phyloP scores from a whole-genome alignment of 1,284 basidiomycete species.

The Anthracocystis panici-leucophaei region DNA sequence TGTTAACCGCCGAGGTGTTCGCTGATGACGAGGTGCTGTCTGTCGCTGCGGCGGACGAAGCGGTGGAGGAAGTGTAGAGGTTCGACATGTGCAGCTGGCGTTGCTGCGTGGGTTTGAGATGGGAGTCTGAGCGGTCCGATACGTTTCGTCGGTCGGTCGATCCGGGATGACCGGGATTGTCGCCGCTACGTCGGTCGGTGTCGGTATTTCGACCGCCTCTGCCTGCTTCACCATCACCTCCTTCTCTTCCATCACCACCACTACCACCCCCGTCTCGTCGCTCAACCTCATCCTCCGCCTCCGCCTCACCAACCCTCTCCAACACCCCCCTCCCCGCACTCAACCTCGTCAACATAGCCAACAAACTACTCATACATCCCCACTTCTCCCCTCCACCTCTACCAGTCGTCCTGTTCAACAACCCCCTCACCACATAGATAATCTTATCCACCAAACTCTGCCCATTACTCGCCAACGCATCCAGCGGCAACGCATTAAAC shows the following conservation, averaged over 20 bases:
- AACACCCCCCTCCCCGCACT: constrained; percentile 19
- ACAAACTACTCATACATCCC: constrained; percentile 43
- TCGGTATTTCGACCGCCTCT: background rate
- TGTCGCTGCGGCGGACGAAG: background rate
- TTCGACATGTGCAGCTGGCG: background rate
- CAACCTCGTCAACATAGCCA: constrained; percentile 38
- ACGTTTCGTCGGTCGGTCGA: too few species aligned
- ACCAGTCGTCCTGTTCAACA: constrained; percentile 25
- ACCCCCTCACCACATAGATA: constrained; percentile 43
- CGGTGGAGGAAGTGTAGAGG: background rate
- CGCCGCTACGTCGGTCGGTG: background rate
- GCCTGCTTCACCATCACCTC: background rate
- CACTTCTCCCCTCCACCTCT: constrained; percentile 10
- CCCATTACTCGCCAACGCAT: constrained; percentile 54
- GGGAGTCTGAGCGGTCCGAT: background rate
- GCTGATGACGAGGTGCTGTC: constrained; percentile 13
- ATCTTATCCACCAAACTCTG: constrained; percentile 51
- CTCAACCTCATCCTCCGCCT: constrained; percentile 8
- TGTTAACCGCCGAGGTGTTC: constrained; percentile 12
- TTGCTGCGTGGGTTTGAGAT: background rate
- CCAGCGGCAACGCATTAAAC: constrained; percentile 48
- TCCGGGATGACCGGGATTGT: background rate
- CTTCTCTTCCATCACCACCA: constrained; percentile 1
- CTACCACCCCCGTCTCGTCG: constrained; percentile 1
- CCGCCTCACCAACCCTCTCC: constrained; percentile 13